Conservation (phyloP, 108 stramenopile genomes). For the Nitzschia sp. region DNA sequence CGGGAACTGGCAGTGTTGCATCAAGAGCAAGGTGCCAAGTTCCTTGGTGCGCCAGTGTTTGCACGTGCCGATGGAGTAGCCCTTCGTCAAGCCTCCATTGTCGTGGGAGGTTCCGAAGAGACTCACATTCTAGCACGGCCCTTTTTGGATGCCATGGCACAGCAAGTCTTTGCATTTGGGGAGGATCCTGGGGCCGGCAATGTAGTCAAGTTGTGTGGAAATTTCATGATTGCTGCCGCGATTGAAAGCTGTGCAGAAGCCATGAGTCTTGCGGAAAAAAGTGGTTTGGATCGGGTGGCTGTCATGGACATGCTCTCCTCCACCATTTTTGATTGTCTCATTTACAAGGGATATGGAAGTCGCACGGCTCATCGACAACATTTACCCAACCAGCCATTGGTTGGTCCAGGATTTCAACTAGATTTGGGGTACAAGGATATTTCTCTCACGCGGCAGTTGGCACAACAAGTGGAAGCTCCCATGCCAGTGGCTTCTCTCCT, state of each 20-base stretch:
- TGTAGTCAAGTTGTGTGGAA: background rate
- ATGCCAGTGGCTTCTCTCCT: background rate
- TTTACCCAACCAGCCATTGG: background rate
- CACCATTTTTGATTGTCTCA: slow-evolving; percentile 1
- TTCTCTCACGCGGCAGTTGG: background rate
- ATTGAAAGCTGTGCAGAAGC: background rate
- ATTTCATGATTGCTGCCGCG: background rate
- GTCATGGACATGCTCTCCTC: background rate
- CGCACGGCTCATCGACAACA: background rate
- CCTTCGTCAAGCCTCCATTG: slow-evolving; percentile 1
- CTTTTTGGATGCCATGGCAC: slow-evolving; percentile 3
- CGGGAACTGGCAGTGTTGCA: background rate
- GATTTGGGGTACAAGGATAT: background rate
- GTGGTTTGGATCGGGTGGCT: slow-evolving; percentile 2
- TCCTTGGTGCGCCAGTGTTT: background rate
- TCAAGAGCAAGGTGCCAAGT: background rate
- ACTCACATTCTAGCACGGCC: background rate
- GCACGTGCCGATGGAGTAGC: background rate
- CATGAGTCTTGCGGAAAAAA: background rate
- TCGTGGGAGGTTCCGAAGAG: background rate
- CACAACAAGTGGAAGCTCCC: slow-evolving; percentile 1
- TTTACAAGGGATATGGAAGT: slow-evolving; percentile 1
- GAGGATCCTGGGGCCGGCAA: slow-evolving; percentile 1
- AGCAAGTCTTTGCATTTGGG: background rate
- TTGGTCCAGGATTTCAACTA: background rate